Percentiles rank a stretch among this genome's conserved stretches.
phyloP scores from a whole-genome alignment of 352 stramenopile species.

The Globisporangium ultimum region DNA sequence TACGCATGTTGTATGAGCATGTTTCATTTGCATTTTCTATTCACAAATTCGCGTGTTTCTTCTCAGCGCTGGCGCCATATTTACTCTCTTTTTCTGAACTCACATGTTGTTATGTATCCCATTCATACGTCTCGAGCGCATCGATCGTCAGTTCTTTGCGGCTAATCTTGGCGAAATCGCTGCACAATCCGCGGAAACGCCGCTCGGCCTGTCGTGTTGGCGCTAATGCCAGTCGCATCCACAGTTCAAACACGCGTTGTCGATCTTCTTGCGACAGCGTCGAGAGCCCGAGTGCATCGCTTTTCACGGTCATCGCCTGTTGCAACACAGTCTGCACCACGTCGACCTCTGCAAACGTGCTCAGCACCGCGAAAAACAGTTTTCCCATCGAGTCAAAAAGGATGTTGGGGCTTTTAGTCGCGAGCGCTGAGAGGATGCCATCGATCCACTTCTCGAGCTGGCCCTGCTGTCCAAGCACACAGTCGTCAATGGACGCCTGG shows the following conservation, averaged over 20 bases:
- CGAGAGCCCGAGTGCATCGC: slow-evolving; percentile 34
- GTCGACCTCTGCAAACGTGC: slow-evolving; percentile 35
- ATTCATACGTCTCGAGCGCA: slow-evolving; percentile 47
- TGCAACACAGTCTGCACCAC: slow-evolving; percentile 25
- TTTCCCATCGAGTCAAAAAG: slow-evolving; percentile 52
- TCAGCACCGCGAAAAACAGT: slow-evolving; percentile 52
- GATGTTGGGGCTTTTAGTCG: slow-evolving; percentile 47
- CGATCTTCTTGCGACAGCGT: slow-evolving; percentile 40
- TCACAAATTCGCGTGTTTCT: too few species aligned
- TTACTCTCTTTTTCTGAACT: neutral
- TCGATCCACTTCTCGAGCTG: slow-evolving; percentile 55
- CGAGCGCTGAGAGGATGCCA: slow-evolving; percentile 39
- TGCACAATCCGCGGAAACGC: slow-evolving; percentile 55
- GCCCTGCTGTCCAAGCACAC: slow-evolving; percentile 24
- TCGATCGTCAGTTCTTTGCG: slow-evolving; percentile 63
- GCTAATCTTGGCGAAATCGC: slow-evolving; percentile 74
- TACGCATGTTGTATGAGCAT: too few species aligned
- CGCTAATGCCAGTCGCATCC: slow-evolving; percentile 47
- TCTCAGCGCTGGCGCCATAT: neutral
- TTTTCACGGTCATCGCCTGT: slow-evolving; percentile 26
- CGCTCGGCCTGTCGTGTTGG: slow-evolving; percentile 52
- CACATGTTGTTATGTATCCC: slow-evolving; percentile 19
- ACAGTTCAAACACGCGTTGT: slow-evolving; percentile 51
- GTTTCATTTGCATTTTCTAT: too few species aligned
- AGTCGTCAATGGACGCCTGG: slow-evolving; percentile 37